phyloP scores from a whole-genome alignment of 139 green algal species.

The Chlorella ohadii region DNA sequence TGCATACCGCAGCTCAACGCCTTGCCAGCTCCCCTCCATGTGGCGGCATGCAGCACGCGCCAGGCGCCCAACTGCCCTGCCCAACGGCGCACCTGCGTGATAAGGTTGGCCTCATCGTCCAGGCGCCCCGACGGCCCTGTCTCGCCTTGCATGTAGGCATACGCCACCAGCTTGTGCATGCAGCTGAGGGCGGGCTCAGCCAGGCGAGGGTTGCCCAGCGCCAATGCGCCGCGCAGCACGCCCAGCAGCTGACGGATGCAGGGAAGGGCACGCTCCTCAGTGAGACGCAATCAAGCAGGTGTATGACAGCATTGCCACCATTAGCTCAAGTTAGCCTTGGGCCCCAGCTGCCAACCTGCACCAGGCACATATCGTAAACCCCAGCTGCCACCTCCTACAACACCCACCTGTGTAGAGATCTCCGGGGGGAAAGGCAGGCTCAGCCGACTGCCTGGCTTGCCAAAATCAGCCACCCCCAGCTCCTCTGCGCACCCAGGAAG shows the following conservation, averaged over 20 bases:
- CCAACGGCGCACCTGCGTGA: conserved; percentile 53
- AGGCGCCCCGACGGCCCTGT: conserved; percentile 53
- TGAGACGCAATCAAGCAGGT: too few relatives aligned
- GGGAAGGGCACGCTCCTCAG: background rate
- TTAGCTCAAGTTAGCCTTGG: too few relatives aligned
- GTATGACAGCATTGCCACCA: too few relatives aligned
- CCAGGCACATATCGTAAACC: too few relatives aligned
- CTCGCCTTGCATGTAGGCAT: conserved; percentile 86
- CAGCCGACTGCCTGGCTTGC: conserved; percentile 30
- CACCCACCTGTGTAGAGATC: conserved; percentile 33
- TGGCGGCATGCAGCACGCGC: too few relatives aligned
- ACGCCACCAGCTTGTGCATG: conserved; percentile 90
- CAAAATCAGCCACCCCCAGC: conserved; percentile 47
- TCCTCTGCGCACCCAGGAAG: conserved; percentile 23
- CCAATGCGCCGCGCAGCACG: conserved; percentile 73
- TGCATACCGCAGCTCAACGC: too few relatives aligned
- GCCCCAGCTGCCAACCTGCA: too few relatives aligned
- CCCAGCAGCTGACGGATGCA: conserved; percentile 63
- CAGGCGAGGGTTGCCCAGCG: conserved; percentile 51
- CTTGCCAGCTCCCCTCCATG: too few relatives aligned
- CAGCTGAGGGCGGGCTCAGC: conserved; percentile 82
- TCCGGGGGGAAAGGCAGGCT: conserved; percentile 34
- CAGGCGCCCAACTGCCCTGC: too few relatives aligned
- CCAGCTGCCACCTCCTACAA: too few relatives aligned
- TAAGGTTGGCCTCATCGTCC: conserved; percentile 59